Evolutionary conservation across 345 rosid species (phyloP), one percentile per base, ranked within the genome.

Genomic region (Bruguiera gymnorhiza): DNA sequence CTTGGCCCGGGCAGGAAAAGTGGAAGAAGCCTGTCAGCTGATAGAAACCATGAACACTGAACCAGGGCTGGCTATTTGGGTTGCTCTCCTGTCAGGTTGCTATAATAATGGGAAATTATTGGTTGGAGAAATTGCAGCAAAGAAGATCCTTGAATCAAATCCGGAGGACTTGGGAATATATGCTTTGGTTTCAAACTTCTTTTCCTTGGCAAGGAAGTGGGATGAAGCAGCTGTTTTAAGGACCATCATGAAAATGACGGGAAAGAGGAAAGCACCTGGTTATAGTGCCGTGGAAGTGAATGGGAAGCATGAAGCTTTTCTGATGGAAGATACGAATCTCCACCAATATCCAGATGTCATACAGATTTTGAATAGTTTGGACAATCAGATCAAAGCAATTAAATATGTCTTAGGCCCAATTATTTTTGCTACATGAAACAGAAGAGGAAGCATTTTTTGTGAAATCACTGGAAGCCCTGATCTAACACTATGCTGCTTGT

Each of bases 21-120:
- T 86, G 2, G 86, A 85, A 80, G 89, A 87, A 70, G 93, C 98
- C 66, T 79, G 77, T 27, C 69, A 76, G 64, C 73, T 89, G 72
- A 77, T 89, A 66, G 65, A 74, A 63, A 81, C 92, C 5, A 86
- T 74, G 78, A 65, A 84, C 36, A 73, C 65, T 13, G 78, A 84
- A 62, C 83, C 78, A 0, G 87, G 85, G 54, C 62, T 76, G 5
- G 81, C 89, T 39, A 73, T 84, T 21, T 92, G 92, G 97, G 97
- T 78, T 62, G 83, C 97, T 61, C 91, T 92, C 71, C 81, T 89
- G 57, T 89, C 97, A 8, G 97, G 96, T 68, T 89, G 97, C 75
- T 75, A 74, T 56, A 92, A 76, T 52, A 83, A 81, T 51, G 74
- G 85, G 76, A 84, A 84, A 32, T 65, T 79, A 19, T 66, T 63